A percentile compares a stretch with the other conserved stretches of the same genome.
phyloP scores from a whole-genome alignment of 2,329 filamentous ascomycete genomes.

The Aspergillus pseudotamarii region DNA sequence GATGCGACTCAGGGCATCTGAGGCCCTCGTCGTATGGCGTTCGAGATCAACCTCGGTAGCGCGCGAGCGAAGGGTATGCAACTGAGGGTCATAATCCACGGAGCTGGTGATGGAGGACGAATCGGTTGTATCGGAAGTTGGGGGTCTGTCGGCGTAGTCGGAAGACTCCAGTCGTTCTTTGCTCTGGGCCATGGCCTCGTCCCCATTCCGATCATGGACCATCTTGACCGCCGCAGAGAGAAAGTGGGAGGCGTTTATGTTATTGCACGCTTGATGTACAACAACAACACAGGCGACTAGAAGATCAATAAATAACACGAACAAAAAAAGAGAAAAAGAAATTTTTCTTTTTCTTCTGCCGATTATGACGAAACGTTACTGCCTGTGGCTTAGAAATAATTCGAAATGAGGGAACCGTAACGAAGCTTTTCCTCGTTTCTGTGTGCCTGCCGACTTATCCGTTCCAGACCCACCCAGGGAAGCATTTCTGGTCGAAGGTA shows the following conservation, averaged over 20 bases:
- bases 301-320: neutral
- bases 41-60: slow-evolving; percentile 35
- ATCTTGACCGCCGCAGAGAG: neutral
- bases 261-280: neutral
- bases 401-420: neutral
- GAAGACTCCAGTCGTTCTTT: neutral
- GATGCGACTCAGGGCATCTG: slow-evolving; percentile 32
- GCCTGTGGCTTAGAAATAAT: neutral
- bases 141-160: slow-evolving; percentile 4
- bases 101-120: slow-evolving; percentile 31
- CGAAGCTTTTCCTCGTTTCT: neutral
- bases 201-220: neutral
- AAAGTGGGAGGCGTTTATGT: neutral
- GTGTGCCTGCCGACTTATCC: slow-evolving; percentile 6
- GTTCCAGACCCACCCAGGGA: slow-evolving; percentile 7
- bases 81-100: slow-evolving; percentile 28
- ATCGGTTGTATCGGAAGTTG: slow-evolving; percentile 4
- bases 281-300: no score
- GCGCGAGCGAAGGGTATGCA: slow-evolving; percentile 33
- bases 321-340: neutral
- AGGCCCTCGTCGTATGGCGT: slow-evolving; percentile 27
- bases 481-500: no score
- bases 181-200: neutral
- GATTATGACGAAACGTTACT: neutral
- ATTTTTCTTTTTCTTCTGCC: neutral